These are phyloP conservation scores for Mortierella sp. DNA, from an alignment of 371 early-diverging fungal species.

Conservation along the genomic window DNA sequence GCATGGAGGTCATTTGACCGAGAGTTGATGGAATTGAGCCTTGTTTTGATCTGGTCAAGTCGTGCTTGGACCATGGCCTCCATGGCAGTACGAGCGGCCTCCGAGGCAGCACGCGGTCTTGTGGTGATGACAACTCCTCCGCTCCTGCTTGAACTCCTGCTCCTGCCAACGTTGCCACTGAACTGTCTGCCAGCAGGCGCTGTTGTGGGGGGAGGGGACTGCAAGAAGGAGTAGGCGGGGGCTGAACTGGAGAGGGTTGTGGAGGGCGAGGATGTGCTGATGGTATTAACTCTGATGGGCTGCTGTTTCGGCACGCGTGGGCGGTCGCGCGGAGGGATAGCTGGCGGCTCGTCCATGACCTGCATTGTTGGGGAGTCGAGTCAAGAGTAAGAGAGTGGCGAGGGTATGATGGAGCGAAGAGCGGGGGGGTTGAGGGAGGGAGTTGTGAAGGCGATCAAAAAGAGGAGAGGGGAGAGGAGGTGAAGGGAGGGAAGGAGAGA, in stretches of 20 bases:
- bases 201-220: conserved; percentile 20
- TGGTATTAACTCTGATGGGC: conserved; percentile 33
- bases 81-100: conserved; percentile 33
- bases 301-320: conserved; percentile 15
- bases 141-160: conserved; percentile 13
- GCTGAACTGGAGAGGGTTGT: conserved; percentile 5
- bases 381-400: too few species aligned
- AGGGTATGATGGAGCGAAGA: background rate
- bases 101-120: conserved; percentile 34
- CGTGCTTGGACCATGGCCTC: conserved; percentile 42
- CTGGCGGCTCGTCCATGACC: too few species aligned
- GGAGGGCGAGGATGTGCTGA: conserved; percentile 19
- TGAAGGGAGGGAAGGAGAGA: background rate
- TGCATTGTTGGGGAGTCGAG: too few species aligned
- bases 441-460: background rate
- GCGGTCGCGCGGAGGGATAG: too few species aligned
- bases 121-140: conserved; percentile 24
- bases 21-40: conserved; percentile 22
- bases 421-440: background rate
- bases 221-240: conserved; percentile 3
- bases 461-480: background rate
- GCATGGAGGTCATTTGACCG: conserved; percentile 26
- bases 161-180: conserved; percentile 3
- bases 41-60: conserved; percentile 20
- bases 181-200: conserved; percentile 7